Conservation (phyloP, 495 filamentous ascomycete genomes). For the Lichina pygmaea region DNA sequence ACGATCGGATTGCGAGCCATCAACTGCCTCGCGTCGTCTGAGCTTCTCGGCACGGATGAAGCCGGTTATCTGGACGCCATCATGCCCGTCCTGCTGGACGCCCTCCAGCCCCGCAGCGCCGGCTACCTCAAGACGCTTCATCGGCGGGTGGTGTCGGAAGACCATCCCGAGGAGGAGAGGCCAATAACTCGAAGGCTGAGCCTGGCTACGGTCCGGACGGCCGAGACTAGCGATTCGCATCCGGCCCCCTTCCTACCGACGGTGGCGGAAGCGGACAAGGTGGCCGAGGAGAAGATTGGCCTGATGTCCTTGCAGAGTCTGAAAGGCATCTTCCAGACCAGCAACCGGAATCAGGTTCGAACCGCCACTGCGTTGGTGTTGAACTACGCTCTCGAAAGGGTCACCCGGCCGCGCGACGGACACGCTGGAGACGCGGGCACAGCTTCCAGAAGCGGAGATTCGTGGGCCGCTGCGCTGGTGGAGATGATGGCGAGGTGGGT, state of each 20-base stretch:
- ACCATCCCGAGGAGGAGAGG: constrained; percentile 35
- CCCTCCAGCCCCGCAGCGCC: constrained; percentile 52
- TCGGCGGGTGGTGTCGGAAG: constrained; percentile 29
- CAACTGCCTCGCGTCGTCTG: constrained; percentile 48
- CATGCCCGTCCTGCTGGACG: constrained; percentile 60
- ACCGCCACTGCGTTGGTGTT: constrained; percentile 41
- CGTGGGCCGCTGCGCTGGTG: constrained; percentile 59
- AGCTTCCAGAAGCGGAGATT: constrained; percentile 12
- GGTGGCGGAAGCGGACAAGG: constrained; percentile 55
- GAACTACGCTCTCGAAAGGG: constrained; percentile 36
- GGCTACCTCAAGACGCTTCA: constrained; percentile 35
- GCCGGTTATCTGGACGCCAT: constrained; percentile 47
- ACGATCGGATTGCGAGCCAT: constrained; percentile 57
- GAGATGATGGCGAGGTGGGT: constrained; percentile 57
- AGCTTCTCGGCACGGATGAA: constrained; percentile 43
- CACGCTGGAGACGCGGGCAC: constrained; percentile 5
- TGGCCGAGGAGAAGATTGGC: constrained; percentile 69
- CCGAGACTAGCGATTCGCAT: constrained; percentile 38
- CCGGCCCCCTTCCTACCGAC: constrained; percentile 44
- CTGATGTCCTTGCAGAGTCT: constrained; percentile 58
- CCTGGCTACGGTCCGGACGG: constrained; percentile 47
- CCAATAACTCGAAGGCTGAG: constrained; percentile 39
- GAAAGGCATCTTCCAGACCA: constrained; percentile 48
- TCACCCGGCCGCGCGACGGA: constrained; percentile 10
- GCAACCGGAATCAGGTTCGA: constrained; percentile 51